phyloP scores from a whole-genome alignment of 352 stramenopile species.

The Aphanomyces stellatus region DNA sequence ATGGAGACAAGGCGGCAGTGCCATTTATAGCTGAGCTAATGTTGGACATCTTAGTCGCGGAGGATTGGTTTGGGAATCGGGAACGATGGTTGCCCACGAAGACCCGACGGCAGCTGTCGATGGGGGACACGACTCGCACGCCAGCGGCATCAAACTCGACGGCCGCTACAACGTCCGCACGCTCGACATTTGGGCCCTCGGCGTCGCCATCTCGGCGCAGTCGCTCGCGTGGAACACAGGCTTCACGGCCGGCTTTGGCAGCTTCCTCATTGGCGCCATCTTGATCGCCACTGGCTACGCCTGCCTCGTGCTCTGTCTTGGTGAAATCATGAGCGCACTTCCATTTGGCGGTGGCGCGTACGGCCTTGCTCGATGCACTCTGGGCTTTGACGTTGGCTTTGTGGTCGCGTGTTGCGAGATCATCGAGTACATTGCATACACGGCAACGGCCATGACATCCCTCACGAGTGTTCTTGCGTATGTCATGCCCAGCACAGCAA shows the following conservation, averaged over 20 bases:
- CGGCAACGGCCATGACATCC: background rate
- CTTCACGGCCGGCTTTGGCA: conserved; percentile 28
- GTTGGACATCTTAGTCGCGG: too few relatives aligned
- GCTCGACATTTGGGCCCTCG: conserved; percentile 10
- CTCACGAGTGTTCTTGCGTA: conserved; percentile 24
- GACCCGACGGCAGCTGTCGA: too few relatives aligned
- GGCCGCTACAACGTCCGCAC: too few relatives aligned
- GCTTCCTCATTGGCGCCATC: conserved; percentile 34
- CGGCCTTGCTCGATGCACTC: conserved; percentile 14
- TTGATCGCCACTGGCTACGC: conserved; percentile 36
- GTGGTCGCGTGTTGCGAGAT: conserved; percentile 10
- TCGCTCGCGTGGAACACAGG: conserved; percentile 16
- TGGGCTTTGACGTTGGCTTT: conserved; percentile 15
- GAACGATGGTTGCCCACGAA: too few relatives aligned
- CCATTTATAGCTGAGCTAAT: too few relatives aligned
- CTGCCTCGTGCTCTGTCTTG: conserved; percentile 21
- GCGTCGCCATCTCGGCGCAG: conserved; percentile 8
- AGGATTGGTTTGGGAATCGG: too few relatives aligned
- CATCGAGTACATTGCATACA: conserved; percentile 13
- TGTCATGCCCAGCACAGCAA: conserved; percentile 15
- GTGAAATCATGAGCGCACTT: conserved; percentile 7
- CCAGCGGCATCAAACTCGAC: too few relatives aligned
- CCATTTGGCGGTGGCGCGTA: conserved; percentile 18
- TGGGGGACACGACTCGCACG: too few relatives aligned
- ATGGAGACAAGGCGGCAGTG: too few relatives aligned